phyloP scores from a whole-genome alignment of 768 basidiomycete species.

The Boletus eberwhitei region DNA sequence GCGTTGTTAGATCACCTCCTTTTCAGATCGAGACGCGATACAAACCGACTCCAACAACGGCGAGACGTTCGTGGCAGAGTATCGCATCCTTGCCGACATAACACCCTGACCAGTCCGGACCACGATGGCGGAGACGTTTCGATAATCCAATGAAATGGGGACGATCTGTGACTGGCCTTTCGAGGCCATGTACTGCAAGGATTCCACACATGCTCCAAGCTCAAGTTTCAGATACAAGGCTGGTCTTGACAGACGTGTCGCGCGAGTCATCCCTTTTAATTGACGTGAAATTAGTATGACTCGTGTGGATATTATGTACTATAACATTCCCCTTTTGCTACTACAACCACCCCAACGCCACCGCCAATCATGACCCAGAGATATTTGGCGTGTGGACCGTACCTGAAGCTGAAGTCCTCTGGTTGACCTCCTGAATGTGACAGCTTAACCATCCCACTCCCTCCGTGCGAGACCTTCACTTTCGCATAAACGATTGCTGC shows the following conservation, averaged over 20 bases:
- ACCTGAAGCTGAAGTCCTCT: too few species aligned
- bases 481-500: too few species aligned
- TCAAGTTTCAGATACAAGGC: neutral
- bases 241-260: neutral
- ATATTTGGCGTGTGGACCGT: too few species aligned
- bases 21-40: constrained; percentile 5
- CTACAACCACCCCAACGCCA: too few species aligned
- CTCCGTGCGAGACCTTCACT: too few species aligned
- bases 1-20: neutral
- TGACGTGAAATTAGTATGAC: neutral
- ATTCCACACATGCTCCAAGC: constrained; percentile 81
- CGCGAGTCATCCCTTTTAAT: neutral
- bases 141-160: constrained; percentile 79
- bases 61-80: constrained; percentile 93
- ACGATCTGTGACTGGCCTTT: constrained; percentile 66
- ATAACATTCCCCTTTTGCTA: neutral
- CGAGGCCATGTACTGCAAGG: constrained; percentile 76
- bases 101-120: constrained; percentile 98
- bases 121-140: constrained; percentile 88
- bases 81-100: constrained; percentile 78
- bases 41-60: constrained; percentile 96
- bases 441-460: too few species aligned
- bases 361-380: too few species aligned
- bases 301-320: neutral
- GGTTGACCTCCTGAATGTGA: too few species aligned